Evolutionary conservation across 2,329 filamentous ascomycete species (phyloP).

Genomic region (Penicillium fuscoglaucum): DNA sequence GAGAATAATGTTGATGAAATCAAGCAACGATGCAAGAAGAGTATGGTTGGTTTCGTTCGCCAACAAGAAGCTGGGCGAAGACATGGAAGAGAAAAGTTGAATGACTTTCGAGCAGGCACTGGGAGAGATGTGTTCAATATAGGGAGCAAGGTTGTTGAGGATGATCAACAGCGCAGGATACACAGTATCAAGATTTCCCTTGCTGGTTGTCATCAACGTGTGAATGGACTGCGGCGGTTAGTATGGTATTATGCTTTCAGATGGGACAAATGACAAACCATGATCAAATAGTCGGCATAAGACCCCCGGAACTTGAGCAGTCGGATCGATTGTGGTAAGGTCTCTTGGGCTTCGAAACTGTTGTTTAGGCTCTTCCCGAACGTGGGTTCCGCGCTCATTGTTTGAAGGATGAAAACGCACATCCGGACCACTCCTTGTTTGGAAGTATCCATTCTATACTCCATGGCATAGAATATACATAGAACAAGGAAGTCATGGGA

Average conservation of each 20-base stretch:
- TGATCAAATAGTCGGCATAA: constrained; percentile 91
- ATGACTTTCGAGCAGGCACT: constrained; percentile 78
- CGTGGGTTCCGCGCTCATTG: constrained; percentile 85
- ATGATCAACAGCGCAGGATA: constrained; percentile 90
- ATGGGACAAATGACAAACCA: constrained; percentile 50
- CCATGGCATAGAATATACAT: constrained; percentile 87
- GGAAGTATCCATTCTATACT: constrained; percentile 79
- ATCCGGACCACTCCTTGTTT: constrained; percentile 93
- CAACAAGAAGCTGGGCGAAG: constrained; percentile 84
- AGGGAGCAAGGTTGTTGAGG: constrained; percentile 88
- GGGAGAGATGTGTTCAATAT: constrained; percentile 73
- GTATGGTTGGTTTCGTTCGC: constrained; percentile 89
- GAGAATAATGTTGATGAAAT: constrained; percentile 84
- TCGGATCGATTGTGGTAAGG: constrained; percentile 75
- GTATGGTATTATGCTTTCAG: constrained; percentile 10
- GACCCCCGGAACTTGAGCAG: constrained; percentile 82
- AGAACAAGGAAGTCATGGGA: constrained; percentile 91
- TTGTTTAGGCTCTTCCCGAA: constrained; percentile 91
- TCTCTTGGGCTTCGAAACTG: constrained; percentile 83
- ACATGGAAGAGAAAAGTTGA: constrained; percentile 89
- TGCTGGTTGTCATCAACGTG: constrained; percentile 83
- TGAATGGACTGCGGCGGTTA: constrained; percentile 71
- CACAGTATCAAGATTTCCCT: constrained; percentile 84
- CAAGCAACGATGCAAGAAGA: constrained; percentile 76
- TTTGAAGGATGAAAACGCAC: constrained; percentile 97